Percentiles rank a stretch among this genome's conserved stretches.
phyloP scores from a whole-genome alignment of 1,284 basidiomycete genomes.

The Hemileia vastatrix region DNA sequence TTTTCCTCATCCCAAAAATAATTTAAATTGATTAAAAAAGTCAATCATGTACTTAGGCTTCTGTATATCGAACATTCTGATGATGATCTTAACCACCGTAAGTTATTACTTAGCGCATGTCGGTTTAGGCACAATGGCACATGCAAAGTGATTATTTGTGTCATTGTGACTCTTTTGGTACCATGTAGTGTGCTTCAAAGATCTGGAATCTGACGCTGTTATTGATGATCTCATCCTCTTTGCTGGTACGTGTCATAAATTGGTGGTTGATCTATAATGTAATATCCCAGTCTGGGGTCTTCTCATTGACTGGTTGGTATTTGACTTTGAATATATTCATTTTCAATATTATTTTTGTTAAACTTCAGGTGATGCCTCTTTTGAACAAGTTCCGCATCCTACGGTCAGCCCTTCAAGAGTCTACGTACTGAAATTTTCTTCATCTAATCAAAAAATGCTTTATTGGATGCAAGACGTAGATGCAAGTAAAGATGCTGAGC shows the following conservation, averaged over 20 bases:
- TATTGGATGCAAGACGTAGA: constrained; percentile 39
- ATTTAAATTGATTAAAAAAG: no score
- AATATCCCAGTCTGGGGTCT: neutral
- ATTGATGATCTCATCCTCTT: constrained; percentile 38
- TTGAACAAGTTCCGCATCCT: constrained; percentile 24
- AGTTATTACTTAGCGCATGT: neutral
- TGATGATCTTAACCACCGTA: constrained; percentile 36
- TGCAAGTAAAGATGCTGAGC: constrained; percentile 18
- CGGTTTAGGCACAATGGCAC: neutral
- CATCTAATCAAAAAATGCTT: constrained; percentile 33
- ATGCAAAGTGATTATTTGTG: neutral
- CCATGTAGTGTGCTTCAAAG: constrained; percentile 31
- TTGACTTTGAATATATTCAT: constrained; percentile 20
- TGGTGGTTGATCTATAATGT: neutral
- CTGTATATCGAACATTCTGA: constrained; percentile 19
- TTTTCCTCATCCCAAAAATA: no score
- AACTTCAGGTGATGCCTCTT: constrained; percentile 25
- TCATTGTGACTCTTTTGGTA: neutral
- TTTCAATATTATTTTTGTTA: constrained; percentile 8
- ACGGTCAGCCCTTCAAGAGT: constrained; percentile 28
- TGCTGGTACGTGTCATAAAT: constrained; percentile 23
- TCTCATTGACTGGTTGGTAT: no score
- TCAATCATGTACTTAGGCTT: constrained; percentile 15
- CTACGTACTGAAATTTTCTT: constrained; percentile 39
- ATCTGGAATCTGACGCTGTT: constrained; percentile 28